Base-by-base conservation (phyloP, 768 basidiomycete species). In the Suillus bovinus region DNA sequence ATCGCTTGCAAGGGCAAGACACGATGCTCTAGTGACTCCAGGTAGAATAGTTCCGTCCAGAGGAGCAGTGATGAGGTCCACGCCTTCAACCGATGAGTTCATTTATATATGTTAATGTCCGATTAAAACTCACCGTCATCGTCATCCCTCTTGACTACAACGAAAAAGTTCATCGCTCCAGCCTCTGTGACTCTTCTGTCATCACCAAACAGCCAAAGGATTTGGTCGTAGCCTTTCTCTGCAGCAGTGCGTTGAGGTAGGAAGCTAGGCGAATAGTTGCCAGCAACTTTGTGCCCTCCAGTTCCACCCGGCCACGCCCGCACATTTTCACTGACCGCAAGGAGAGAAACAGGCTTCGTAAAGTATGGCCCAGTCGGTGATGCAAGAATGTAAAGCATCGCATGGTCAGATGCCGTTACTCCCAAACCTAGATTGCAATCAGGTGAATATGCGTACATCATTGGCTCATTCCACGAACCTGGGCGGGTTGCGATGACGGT, bases 41-140 rank as follows among this genome's bases (percentile, higher is more conserved):
- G 95, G 94, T 2, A 99, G 85, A 69, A 98, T 93, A 76, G 93
- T 90, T 56, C 95, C 94, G 71, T 91, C 93, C 63, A 97, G 78
- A 16, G 93, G 90, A 2, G 96, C 92, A 1, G 96, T 97, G 65
- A 93, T 81, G 59, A 97, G 81, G 72, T 98, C 94, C 62, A 86
- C 73, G n/a, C 79, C 89, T 91, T 67, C 41, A 42, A 52, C 20
- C 39, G n/a, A 55, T 44, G 4, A 27, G 14, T 16, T 20, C 11
- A 38, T 39, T 27, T 27, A 14, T 36, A 34, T 27, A 61, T 53
- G 24, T 59, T 5, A 41, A 52, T 11, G 27, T 33, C 9, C 10
- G 24, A 24, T 36, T 22, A 7, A 31, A 52, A 75, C 80, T 39
- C 57, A 84, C 84, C 80, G 3, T 67, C 50, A 2, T 85, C 88